These are phyloP conservation scores for Escallonia rubra DNA, from an alignment of 129 eudicot genomes.

Conservation along the genomic window DNA sequence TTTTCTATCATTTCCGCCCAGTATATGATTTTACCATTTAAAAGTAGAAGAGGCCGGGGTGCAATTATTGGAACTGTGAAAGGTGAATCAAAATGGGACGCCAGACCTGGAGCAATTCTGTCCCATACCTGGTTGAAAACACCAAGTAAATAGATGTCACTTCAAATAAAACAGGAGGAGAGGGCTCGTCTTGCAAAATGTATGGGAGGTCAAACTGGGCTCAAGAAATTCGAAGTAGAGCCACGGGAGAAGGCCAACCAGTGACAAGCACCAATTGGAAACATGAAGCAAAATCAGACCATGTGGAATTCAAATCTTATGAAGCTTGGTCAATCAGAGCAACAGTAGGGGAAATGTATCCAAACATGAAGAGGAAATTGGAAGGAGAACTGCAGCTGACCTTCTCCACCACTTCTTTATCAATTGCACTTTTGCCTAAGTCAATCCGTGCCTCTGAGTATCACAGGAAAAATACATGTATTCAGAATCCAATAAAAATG, in stretches of 20 bases:
- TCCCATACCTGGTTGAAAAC: slow-evolving; percentile 74
- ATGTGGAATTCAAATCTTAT: too few species aligned
- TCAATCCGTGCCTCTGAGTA: slow-evolving; percentile 65
- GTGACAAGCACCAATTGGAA: too few species aligned
- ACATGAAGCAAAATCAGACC: too few species aligned
- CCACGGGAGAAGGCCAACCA: too few species aligned
- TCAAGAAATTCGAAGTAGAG: too few species aligned
- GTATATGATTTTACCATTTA: slow-evolving; percentile 48
- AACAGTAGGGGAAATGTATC: too few species aligned
- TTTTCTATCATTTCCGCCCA: not conserved
- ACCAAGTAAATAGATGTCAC: not conserved
- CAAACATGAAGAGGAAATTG: too few species aligned
- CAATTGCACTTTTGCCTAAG: slow-evolving; percentile 57
- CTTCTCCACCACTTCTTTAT: slow-evolving; percentile 94
- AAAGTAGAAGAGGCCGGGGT: slow-evolving; percentile 78
- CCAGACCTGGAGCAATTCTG: slow-evolving; percentile 86
- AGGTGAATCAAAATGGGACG: slow-evolving; percentile 67
- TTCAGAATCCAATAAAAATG: not conserved
- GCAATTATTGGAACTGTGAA: slow-evolving; percentile 78
- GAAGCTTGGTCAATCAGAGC: too few species aligned
- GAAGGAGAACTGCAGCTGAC: slow-evolving; percentile 28
- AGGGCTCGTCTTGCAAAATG: too few species aligned
- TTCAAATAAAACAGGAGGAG: not conserved
- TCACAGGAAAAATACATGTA: not conserved
- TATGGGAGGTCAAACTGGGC: too few species aligned